These are phyloP conservation scores for Penicillium macrosclerotiorum DNA, from an alignment of 495 filamentous ascomycete genomes.

Conservation along the genomic window DNA sequence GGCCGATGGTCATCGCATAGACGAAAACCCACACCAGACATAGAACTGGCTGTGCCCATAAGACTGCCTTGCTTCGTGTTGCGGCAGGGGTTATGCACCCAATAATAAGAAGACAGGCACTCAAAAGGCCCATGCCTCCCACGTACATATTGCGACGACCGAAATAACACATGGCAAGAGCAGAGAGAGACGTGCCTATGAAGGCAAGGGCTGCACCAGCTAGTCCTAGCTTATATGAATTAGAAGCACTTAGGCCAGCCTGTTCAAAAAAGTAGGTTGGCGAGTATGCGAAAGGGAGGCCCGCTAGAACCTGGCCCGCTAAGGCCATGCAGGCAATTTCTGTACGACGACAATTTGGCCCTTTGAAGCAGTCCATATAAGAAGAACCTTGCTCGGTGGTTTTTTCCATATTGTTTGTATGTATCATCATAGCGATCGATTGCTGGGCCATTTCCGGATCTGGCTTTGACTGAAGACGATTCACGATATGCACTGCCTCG, in stretches of 20 bases:
- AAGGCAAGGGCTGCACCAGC: constrained; percentile 46
- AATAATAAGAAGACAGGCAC: constrained; percentile 41
- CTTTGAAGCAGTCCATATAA: constrained; percentile 42
- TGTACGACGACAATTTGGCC: constrained; percentile 38
- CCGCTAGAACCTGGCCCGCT: constrained; percentile 28
- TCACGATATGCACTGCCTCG: constrained; percentile 47
- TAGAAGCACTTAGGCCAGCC: constrained; percentile 28
- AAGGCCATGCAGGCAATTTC: constrained; percentile 34
- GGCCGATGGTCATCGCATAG: constrained; percentile 41
- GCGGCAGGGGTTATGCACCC: constrained; percentile 36
- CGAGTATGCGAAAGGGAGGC: constrained; percentile 29
- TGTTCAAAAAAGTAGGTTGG: constrained; percentile 47
- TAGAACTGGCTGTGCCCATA: constrained; percentile 31
- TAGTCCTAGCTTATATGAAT: constrained; percentile 28
- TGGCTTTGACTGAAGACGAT: constrained; percentile 34
- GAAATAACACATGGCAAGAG: constrained; percentile 45
- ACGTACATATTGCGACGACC: constrained; percentile 55
- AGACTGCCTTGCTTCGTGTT: constrained; percentile 16
- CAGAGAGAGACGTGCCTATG: constrained; percentile 50
- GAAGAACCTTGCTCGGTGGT: constrained; percentile 26
- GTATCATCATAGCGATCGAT: constrained; percentile 49
- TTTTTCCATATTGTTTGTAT: constrained; percentile 38
- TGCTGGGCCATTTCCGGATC: constrained; percentile 1
- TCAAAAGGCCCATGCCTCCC: constrained; percentile 43
- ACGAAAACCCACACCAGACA: constrained; percentile 41